Evolutionary conservation across 805 yeast species (phyloP), one percentile per base, ranked within the genome.

Genomic region (Spencermartinsiella europaea): DNA sequence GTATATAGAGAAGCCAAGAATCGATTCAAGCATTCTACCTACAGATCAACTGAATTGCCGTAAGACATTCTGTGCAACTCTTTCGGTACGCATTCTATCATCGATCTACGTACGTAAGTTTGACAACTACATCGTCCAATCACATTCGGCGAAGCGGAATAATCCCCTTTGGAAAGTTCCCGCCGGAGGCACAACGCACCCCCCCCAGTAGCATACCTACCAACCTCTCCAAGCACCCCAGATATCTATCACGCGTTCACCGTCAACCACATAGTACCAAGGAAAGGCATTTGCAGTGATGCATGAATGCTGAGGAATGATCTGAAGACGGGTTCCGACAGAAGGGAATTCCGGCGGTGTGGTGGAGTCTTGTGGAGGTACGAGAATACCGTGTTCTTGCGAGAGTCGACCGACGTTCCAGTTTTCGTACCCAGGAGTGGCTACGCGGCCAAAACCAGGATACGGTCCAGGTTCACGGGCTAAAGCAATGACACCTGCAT

Each of bases 351-450:
- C 53, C 2, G 57, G 36, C 3, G 45, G 44, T 3, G 41, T 40
- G 8, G 27, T 34, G 2, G 62, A 65, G 4, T 60, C 61, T 20
- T 35, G 20, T 21, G 21, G 14, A 2, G 85, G 81, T n/a, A 66
- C 69, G 41, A 85, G 63, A 35, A 85, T 80, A 8, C 93, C 95
- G 59, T 85, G 95, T 57, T 85, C 95, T 61, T 85, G 93, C 46
- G 85, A 78, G 40, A 85, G 63, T 53, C 89, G 71, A 31, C 79
- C 84, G 10, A 85, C 78, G 40, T 64, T 62, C 90, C 90, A 85
- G 38, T 72, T 67, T 55, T 69, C 76, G 1, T 68, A 67, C 12
- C 64, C 54, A 1, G 75, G 73, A 1, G 56, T 53, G 22, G 62
- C 45, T 1, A 79, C 64, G n/a, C 62, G 56, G 2, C 90, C 91